Percentiles rank a stretch among this genome's conserved stretches.
phyloP scores from a whole-genome alignment of 768 basidiomycete genomes.

The Tricholoma sp. region DNA sequence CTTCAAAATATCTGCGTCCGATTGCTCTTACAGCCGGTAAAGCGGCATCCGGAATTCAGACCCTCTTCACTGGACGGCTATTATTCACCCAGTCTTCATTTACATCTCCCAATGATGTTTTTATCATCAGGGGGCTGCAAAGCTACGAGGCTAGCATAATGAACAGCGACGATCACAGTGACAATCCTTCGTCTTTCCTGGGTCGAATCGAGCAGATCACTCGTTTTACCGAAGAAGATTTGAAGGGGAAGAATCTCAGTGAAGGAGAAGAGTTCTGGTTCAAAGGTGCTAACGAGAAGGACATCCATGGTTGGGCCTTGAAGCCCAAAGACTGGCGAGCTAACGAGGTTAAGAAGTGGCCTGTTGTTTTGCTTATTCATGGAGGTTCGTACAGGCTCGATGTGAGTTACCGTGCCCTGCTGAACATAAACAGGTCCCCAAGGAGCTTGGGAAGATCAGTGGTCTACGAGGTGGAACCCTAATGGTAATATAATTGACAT shows the following conservation, averaged over 20 bases:
- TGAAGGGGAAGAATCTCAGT: slow-evolving; percentile 55
- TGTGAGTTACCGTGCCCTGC: neutral
- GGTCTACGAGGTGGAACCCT: slow-evolving; percentile 92
- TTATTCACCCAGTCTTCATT: slow-evolving; percentile 73
- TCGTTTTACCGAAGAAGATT: slow-evolving; percentile 48
- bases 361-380: slow-evolving; percentile 76
- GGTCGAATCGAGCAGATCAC: slow-evolving; percentile 56
- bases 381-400: slow-evolving; percentile 40
- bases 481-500: slow-evolving; percentile 42
- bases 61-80: slow-evolving; percentile 55
- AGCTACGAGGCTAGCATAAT: slow-evolving; percentile 37
- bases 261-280: slow-evolving; percentile 86
- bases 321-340: slow-evolving; percentile 75
- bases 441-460: slow-evolving; percentile 85
- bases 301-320: slow-evolving; percentile 82
- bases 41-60: slow-evolving; percentile 56
- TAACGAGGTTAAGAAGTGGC: slow-evolving; percentile 70
- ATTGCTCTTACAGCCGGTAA: slow-evolving; percentile 53
- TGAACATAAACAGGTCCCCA: slow-evolving; percentile 48
- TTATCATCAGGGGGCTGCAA: slow-evolving; percentile 48
- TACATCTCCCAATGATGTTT: slow-evolving; percentile 77
- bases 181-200: slow-evolving; percentile 21
- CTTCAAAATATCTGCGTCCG: slow-evolving; percentile 46
- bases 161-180: slow-evolving; percentile 23
- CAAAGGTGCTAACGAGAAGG: slow-evolving; percentile 67